Conservation (phyloP, 768 basidiomycete species). For the Auricularia heimuer region DNA sequence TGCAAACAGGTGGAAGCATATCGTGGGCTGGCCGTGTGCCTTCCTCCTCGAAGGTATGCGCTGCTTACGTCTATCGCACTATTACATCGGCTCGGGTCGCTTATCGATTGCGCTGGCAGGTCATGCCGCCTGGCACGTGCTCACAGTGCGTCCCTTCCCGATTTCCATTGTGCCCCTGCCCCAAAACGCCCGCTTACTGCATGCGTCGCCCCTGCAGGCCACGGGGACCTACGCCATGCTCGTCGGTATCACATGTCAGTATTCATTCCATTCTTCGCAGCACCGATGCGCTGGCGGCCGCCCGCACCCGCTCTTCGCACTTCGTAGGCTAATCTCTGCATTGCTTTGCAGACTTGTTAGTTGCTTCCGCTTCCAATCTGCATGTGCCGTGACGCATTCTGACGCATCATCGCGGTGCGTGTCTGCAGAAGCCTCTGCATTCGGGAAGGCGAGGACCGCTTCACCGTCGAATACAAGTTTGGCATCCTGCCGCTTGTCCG, state of each 20-base stretch:
- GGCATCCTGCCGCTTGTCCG: slow-evolving; percentile 39
- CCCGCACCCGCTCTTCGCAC: slow-evolving; percentile 22
- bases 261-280: slow-evolving; percentile 23
- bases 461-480: slow-evolving; percentile 29
- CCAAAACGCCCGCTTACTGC: background rate
- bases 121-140: slow-evolving; percentile 68
- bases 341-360: slow-evolving; percentile 17
- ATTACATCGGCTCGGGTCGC: background rate
- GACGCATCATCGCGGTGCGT: background rate
- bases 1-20: slow-evolving; percentile 33
- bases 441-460: slow-evolving; percentile 49
- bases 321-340: slow-evolving; percentile 18
- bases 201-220: slow-evolving; percentile 23
- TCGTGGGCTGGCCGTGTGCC: slow-evolving; percentile 53
- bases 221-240: slow-evolving; percentile 31
- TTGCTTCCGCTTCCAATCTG: background rate
- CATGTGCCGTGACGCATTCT: background rate
- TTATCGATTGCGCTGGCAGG: slow-evolving; percentile 24
- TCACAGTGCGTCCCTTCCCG: slow-evolving; percentile 39
- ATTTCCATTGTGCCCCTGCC: background rate
- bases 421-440: slow-evolving; percentile 42
- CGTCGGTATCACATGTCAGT: slow-evolving; percentile 7
- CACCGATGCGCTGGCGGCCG: slow-evolving; percentile 22
- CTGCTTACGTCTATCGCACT: background rate
- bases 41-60: slow-evolving; percentile 52